These are phyloP conservation scores for Eucalyptus leucophloia DNA, from an alignment of 345 rosid species.

Conservation along the genomic window DNA sequence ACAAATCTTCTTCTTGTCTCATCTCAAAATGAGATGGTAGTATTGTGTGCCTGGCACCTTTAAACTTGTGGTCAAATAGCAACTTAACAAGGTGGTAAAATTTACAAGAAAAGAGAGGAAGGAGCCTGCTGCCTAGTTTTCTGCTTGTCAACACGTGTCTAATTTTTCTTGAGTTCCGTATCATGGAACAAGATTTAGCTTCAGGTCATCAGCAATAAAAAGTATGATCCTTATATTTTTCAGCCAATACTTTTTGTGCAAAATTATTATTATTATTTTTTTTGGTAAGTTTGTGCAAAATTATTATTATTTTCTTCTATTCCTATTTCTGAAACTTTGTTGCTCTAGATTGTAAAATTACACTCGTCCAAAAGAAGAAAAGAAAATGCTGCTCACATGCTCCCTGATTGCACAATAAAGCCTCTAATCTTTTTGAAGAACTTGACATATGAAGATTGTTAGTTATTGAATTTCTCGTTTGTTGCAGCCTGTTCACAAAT, in stretches of 20 bases:
- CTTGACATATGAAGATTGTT: neutral
- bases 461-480: neutral
- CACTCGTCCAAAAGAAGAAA: neutral
- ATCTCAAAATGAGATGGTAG: neutral
- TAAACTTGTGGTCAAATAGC: neutral
- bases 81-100: neutral
- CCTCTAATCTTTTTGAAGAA: neutral
- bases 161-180: neutral
- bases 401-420: neutral
- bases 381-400: neutral
- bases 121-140: neutral
- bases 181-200: neutral
- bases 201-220: neutral
- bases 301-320: neutral
- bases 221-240: neutral
- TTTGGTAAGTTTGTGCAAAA: neutral
- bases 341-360: neutral
- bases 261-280: neutral
- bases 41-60: neutral
- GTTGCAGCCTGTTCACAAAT: conserved; percentile 96
- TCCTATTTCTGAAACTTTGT: neutral
- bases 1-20: neutral
- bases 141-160: neutral
- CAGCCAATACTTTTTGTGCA: neutral
- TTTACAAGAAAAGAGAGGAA: neutral